Evolutionary conservation across 75 land plant species (phyloP), one percentile per base, ranked within the genome.

Genomic region (Pinus taeda): DNA sequence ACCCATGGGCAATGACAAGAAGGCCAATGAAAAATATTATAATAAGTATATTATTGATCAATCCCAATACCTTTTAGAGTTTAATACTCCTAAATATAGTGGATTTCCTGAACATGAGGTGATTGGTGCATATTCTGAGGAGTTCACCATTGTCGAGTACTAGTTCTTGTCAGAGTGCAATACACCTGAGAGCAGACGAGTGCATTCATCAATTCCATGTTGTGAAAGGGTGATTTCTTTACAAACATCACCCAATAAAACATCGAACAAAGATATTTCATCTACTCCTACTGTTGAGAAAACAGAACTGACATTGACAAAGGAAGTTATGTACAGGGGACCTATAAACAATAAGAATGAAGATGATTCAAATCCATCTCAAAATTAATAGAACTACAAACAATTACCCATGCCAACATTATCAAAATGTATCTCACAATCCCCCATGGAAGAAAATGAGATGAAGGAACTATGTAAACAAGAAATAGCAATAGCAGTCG

Each of bases 161-260:
- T 3, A 17, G 9, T 69, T 42, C 71, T 65, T 42, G n/a, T 39
- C 49, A 42, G 45, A 69, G 8, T 67, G 49, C 49, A 17, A 39
- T 67, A 69, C 22, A 42, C 71, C n/a, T 14, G 71, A 42, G 6
- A 42, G 22, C 36, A 45, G 49, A 37, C 18, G n/a, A 18, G 7
- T 33, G 21, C 11, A 7, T 3, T 39, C 71, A 69, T 69, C 45
- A 39, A 69, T 69, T 42, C 71, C 71, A 69, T 53, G 8, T 6
- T 69, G 53, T 69, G 42, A 69, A 69, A 42, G 71, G 49, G 71
- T 69, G 71, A 42, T 42, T 39, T 24, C 71, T 37, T 69, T 69
- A 53, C 71, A 69, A 37, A 6, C 71, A 69, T 42, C 71, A 69
- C 22, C 45, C 13, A 42, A 69, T 37, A 42, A 39, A 42, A 17